Base-by-base conservation (phyloP, 1,284 basidiomycete species). In the Cryptococcus floricola region DNA sequence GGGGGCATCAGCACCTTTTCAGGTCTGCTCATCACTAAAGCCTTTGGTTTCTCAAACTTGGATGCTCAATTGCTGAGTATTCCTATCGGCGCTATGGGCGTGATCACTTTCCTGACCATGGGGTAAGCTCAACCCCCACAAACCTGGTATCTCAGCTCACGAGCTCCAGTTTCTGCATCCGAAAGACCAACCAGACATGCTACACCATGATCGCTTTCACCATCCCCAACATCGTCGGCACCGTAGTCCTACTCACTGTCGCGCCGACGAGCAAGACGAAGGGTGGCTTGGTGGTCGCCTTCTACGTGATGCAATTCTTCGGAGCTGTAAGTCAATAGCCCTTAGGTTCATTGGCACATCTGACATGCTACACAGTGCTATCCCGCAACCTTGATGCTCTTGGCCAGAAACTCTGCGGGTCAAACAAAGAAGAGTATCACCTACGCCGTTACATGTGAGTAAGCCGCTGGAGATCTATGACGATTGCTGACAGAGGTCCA, bases 361-460 rank as follows among this genome's bases (percentile, higher is more conserved):
- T 23, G 23, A 23, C 23, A 27, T n/a, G 23, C 14, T 3, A 9
- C 9, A 7, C 47, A 63, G 56, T 56, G 53, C 50, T 57, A 67
- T 39, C 66, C 68, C 9, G 52, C 57, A 1, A 58, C 63, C 23
- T 64, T 63, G 50, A 44, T 57, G 25, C 53, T 68, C 45, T 55
- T 67, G 1, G 63, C 66, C 1, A 48, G 65, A 4, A 70, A 70
- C 57, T 48, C 53, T 5, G 64, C 67, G n/a, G 68, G 68, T 13
- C 59, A 64, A 41, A 70, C 67, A 23, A 70, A 70, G 58, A 69
- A 67, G 50, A 59, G 56, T 3, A 54, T 68, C n/a, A 61, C 56
- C 25, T 70, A 67, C 55, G 63, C 67, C 28, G 49, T 60, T 9
- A 60, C 60, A 23, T 70, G 43, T 45, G 23, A 16, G 43, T 45